These are phyloP conservation scores for Colletotrichum aenigma DNA, from an alignment of 2,329 filamentous ascomycete species.

Conservation along the genomic window DNA sequence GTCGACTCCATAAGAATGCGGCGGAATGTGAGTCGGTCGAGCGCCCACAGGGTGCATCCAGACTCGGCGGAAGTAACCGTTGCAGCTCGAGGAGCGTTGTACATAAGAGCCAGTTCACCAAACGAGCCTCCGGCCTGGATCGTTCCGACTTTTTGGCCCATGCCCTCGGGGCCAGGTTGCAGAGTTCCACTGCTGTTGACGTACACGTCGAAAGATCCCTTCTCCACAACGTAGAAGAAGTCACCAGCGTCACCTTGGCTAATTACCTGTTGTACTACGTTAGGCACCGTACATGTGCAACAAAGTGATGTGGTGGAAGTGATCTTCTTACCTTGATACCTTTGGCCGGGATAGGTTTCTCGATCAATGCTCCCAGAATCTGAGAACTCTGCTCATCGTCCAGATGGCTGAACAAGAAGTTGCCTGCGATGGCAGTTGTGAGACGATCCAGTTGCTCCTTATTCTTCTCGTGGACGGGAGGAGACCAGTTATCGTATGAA, in stretches of 20 bases:
- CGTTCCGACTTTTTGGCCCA: constrained; percentile 81
- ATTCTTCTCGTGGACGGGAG: constrained; percentile 84
- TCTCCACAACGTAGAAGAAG: constrained; percentile 97
- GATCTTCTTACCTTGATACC: constrained; percentile 66
- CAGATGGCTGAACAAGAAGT: constrained; percentile 93
- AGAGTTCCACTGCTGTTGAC: constrained; percentile 80
- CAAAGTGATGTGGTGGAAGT: background rate
- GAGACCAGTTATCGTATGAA: constrained; percentile 86
- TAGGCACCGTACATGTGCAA: constrained; percentile 20
- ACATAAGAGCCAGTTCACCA: constrained; percentile 97
- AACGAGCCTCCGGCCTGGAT: constrained; percentile 92
- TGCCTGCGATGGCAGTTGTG: constrained; percentile 80
- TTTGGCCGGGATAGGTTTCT: constrained; percentile 94
- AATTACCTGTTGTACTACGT: constrained; percentile 72
- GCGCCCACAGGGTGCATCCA: constrained; percentile 84
- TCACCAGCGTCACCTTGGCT: constrained; percentile 94
- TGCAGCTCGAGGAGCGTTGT: constrained; percentile 94
- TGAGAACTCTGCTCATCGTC: constrained; percentile 91
- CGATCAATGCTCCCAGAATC: constrained; percentile 87
- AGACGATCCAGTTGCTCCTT: constrained; percentile 80
- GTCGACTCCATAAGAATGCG: constrained; percentile 98
- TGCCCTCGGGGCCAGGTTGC: constrained; percentile 79
- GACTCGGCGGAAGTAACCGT: constrained; percentile 86
- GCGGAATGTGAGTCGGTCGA: constrained; percentile 95
- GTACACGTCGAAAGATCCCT: constrained; percentile 87